Evolutionary conservation across 108 stramenopile genomes (phyloP).

Genomic region (Fragilariopsis cylindrus): DNA sequence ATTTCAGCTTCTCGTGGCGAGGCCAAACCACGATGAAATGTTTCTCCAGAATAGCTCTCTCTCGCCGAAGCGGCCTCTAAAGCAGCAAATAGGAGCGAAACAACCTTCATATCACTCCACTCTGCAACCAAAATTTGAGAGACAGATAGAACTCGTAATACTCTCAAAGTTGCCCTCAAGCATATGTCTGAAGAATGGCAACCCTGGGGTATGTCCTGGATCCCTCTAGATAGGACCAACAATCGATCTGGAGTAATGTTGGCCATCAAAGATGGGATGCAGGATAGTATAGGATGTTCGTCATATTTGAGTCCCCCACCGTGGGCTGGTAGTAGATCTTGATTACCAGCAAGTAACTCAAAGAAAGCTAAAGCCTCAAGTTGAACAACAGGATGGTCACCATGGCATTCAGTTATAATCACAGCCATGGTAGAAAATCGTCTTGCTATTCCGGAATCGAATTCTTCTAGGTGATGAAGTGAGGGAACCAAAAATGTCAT

Average conservation of each 20-base stretch:
- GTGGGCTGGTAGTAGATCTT: slow-evolving; percentile 34
- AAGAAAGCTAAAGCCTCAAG: slow-evolving; percentile 79
- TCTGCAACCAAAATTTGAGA: slow-evolving; percentile 26
- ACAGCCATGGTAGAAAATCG: slow-evolving; percentile 71
- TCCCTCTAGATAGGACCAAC: slow-evolving; percentile 2
- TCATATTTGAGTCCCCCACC: slow-evolving; percentile 42
- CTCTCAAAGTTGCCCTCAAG: slow-evolving; percentile 28
- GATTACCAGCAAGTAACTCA: slow-evolving; percentile 52
- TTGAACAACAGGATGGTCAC: slow-evolving; percentile 57
- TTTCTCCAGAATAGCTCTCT: slow-evolving; percentile 19
- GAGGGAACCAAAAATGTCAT: slow-evolving; percentile 77
- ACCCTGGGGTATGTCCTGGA: slow-evolving; percentile 9
- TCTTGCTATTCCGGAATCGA: slow-evolving; percentile 51
- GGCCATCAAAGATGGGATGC: slow-evolving; percentile 55
- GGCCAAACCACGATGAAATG: slow-evolving; percentile 21
- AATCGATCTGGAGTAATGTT: slow-evolving; percentile 28
- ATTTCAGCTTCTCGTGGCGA: slow-evolving; percentile 32
- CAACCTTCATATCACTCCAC: slow-evolving; percentile 37
- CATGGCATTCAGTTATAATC: slow-evolving; percentile 47
- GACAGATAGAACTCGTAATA: slow-evolving; percentile 21
- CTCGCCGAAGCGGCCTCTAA: slow-evolving; percentile 24
- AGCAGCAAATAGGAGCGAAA: slow-evolving; percentile 33
- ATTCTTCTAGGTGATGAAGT: slow-evolving; percentile 38
- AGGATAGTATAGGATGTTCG: slow-evolving; percentile 51
- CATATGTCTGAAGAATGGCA: slow-evolving; percentile 35